Conservation (phyloP, 352 stramenopile species). For the Phytophthora kernoviae region DNA sequence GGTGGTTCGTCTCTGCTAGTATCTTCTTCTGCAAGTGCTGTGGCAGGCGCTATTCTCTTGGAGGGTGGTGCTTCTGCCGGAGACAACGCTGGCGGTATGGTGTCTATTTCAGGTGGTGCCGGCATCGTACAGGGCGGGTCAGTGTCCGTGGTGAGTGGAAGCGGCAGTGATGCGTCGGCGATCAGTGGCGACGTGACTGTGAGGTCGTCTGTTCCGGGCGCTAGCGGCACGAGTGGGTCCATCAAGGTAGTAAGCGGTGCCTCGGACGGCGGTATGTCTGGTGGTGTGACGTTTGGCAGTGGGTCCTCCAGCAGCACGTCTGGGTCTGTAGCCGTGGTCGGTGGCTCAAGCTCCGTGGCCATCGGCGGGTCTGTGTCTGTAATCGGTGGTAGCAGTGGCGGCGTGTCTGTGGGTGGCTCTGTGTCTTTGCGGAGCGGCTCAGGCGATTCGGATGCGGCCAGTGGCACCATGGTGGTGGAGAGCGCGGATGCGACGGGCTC, state of each 20-base stretch:
- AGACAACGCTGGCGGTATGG: slow-evolving; percentile 16
- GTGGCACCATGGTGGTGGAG: background rate
- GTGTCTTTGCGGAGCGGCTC: slow-evolving; percentile 1
- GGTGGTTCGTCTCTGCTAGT: slow-evolving; percentile 15
- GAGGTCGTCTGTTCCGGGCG: slow-evolving; percentile 10
- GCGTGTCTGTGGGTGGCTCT: slow-evolving; percentile 11
- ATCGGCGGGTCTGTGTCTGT: background rate
- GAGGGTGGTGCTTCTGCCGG: slow-evolving; percentile 18
- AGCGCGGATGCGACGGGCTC: background rate
- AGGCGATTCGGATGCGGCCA: background rate
- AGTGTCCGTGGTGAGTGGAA: slow-evolving; percentile 5
- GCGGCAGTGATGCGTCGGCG: slow-evolving; percentile 1
- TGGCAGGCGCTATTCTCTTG: slow-evolving; percentile 18
- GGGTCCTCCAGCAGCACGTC: slow-evolving; percentile 4
- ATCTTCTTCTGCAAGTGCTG: slow-evolving; percentile 7
- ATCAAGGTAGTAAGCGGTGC: slow-evolving; percentile 9
- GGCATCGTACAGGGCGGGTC: slow-evolving; percentile 2
- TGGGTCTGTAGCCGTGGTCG: background rate
- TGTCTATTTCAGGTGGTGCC: slow-evolving; percentile 21
- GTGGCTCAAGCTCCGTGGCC: background rate
- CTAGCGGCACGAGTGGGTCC: slow-evolving; percentile 11
- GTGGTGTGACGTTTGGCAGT: slow-evolving; percentile 15
- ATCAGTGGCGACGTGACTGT: slow-evolving; percentile 14
- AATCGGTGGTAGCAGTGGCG: background rate
- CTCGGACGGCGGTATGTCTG: slow-evolving; percentile 17